phyloP scores from a whole-genome alignment of 1,284 basidiomycete species.

The Irpex sp. region DNA sequence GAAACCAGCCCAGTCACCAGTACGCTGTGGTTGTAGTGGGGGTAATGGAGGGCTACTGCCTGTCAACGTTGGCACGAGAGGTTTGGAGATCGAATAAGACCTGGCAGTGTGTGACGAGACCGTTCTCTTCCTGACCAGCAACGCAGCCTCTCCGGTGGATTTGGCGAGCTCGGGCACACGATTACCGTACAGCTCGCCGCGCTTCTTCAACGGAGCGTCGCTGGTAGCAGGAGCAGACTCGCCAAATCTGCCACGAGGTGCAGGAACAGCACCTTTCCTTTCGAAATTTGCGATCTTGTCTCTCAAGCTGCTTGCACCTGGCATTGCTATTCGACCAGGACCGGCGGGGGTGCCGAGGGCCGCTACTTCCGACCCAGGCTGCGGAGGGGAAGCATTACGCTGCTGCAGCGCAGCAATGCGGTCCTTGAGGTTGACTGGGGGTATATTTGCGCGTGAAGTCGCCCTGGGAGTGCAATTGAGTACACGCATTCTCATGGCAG shows the following conservation, averaged over 20 bases:
- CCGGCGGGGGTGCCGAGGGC: conserved; percentile 5
- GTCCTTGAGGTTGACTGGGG: conserved; percentile 63
- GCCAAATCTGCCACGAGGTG: conserved; percentile 70
- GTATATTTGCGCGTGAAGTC: conserved; percentile 34
- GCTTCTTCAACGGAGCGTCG: conserved; percentile 41
- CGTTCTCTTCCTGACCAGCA: conserved; percentile 10
- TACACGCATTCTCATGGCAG: not conserved
- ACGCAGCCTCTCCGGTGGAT: conserved; percentile 16
- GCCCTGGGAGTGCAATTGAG: conserved; percentile 20
- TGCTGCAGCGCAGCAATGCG: conserved; percentile 74
- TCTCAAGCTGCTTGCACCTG: conserved; percentile 39
- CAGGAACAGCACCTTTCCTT: conserved; percentile 67
- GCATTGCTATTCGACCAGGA: conserved; percentile 9
- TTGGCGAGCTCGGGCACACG: conserved; percentile 46
- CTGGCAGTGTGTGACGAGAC: conserved; percentile 7
- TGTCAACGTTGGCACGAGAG: conserved; percentile 1
- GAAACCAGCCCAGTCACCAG: not conserved
- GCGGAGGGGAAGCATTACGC: conserved; percentile 36
- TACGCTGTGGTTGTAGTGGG: conserved; percentile 1
- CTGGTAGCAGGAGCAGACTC: conserved; percentile 58
- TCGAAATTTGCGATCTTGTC: conserved; percentile 79
- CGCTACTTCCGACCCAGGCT: not conserved
- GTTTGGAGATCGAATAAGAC: conserved; percentile 4
- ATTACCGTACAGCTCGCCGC: conserved; percentile 70
- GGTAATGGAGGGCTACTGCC: conserved; percentile 4